Conservation (phyloP, 768 basidiomycete genomes). For the Russula griseocarnosa region DNA sequence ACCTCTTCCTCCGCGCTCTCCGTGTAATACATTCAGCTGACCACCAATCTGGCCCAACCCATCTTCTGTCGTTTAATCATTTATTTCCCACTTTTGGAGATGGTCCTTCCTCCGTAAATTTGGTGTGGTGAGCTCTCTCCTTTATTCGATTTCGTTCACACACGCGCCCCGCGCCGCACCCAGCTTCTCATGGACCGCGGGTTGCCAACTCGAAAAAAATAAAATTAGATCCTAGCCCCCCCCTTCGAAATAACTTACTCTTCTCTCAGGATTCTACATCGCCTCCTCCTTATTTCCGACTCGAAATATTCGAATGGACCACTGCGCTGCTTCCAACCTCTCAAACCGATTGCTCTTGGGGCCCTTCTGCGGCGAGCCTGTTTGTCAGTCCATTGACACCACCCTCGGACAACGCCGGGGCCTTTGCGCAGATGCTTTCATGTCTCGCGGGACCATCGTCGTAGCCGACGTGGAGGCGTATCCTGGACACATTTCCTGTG, state of each 20-base stretch:
- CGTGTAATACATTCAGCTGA: constrained; percentile 47
- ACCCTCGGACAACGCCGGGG: constrained; percentile 54
- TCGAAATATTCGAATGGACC: constrained; percentile 34
- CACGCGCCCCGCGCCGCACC: constrained; percentile 2
- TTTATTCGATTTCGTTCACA: constrained; percentile 10
- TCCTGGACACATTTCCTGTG: constrained; percentile 93
- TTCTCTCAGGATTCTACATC: constrained; percentile 77
- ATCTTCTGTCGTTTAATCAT: constrained; percentile 74
- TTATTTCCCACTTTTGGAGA: constrained; percentile 67
- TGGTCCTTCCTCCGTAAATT: constrained; percentile 64
- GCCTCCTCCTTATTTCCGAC: constrained; percentile 57
- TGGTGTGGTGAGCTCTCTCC: constrained; percentile 77
- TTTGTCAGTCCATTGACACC: constrained; percentile 77
- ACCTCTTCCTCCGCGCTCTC: constrained; percentile 2
- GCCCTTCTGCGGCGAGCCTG: constrained; percentile 88
- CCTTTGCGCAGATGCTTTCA: constrained; percentile 80
- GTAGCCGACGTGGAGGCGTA: constrained; percentile 76
- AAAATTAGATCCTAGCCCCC: constrained; percentile 32
- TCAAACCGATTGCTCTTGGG: constrained; percentile 55
- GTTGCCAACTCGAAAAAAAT: constrained; percentile 10
- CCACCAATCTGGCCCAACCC: constrained; percentile 87
- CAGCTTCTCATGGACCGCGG: constrained; percentile 26
- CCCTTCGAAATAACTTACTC: constrained; percentile 23
- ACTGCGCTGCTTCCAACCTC: constrained; percentile 1
- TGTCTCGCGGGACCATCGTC: constrained; percentile 52